Evolutionary conservation across 768 basidiomycete genomes (phyloP), one percentile per base, ranked within the genome.

Genomic region (Trichaptum fuscoviolaceum): DNA sequence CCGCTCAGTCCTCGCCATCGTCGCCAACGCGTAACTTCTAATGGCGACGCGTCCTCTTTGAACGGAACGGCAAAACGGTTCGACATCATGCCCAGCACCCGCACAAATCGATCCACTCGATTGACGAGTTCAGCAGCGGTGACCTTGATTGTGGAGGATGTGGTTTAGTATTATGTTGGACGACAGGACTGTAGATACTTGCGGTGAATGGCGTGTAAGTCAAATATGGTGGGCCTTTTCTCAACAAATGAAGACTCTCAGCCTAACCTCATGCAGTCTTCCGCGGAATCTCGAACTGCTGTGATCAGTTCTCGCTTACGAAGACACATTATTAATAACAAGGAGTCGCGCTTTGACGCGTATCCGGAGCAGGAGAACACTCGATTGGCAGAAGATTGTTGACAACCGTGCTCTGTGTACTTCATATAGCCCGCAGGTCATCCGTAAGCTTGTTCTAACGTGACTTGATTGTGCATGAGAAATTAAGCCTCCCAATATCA

Each of bases 371-470:
- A 98, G 77, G 97, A 99, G 82, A 99, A 97, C 81, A 69, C 96
- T 99, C 71, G 98, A 99, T 82, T 83, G 97, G 64, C 84, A 81
- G 73, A 98, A 98, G 77, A 86, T 97, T 68, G 87, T 91, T 62
- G 97, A 99, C 82, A 98, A 98, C 81, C 90, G 97, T 61, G 92
- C 17, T 99, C 97, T 78, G 83, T 99, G 66, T 99, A 99, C 83
- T 99, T 99, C 77, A 96, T 99, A 70, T 95, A 99, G 75, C 95
- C 97, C 36, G 99, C 96, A 1, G 96, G 97, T 67, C 97, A 99
- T 77, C 90, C 96, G 94, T 97, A 76, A 81, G 94, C 80, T 35
- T 12, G 35, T 62, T 64, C 57, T 34, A 27, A 61, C 24, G 15
- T 30, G 18, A 6, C 42, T 15, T 52, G 15, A 15, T 17, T 24